Base-by-base conservation (phyloP, 371 early-diverging fungal species). In the Zychaea mexicana region DNA sequence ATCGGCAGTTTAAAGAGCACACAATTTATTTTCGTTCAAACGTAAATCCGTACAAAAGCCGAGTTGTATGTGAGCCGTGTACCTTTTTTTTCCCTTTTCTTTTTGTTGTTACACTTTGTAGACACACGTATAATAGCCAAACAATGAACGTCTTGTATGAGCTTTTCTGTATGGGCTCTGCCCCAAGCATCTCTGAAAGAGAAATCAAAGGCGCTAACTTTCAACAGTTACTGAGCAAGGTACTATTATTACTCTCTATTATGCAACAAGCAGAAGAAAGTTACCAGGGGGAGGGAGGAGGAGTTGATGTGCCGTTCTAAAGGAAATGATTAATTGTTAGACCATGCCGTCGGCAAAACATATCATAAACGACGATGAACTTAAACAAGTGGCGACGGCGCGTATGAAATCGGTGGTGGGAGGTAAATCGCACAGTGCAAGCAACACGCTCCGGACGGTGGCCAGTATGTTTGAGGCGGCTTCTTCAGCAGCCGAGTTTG, bases 381-480 rank as follows among this genome's bases (percentile, higher is more conserved):
- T 74, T 2, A 65, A 71, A 24, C 31, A 66, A 7, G 64, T 64
- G 21, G 73, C 70, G 0, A 61, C 64, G 8, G 32, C 63, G 8
- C 66, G 71, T 30, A 36, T 77, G 47, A 45, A 68, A 17, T 66
- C 61, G 12, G 36, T 73, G 0, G 33, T 82, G 1, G 32, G 62
- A 7, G 33, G 19, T 31, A 78, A 78, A 58, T 77, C 78, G 3
- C 64, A 77, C 24, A 71, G 69, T 28, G 62, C 68, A 2, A 45
- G 45, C 12, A 82, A 82, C 36, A 76, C 79, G 4, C 5, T 70
- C 0, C 63, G 70, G 7, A 75, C 70, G 0, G 57, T 82, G 19
- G 60, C 71, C 17, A 53, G 33, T 7, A 72, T 79, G 67, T 77
- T 82, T 61, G 71, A 72, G 17, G 69, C 61, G 3, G 78, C 79